phyloP scores from a whole-genome alignment of 179 eudicot species.

The Beta macrorhiza region DNA sequence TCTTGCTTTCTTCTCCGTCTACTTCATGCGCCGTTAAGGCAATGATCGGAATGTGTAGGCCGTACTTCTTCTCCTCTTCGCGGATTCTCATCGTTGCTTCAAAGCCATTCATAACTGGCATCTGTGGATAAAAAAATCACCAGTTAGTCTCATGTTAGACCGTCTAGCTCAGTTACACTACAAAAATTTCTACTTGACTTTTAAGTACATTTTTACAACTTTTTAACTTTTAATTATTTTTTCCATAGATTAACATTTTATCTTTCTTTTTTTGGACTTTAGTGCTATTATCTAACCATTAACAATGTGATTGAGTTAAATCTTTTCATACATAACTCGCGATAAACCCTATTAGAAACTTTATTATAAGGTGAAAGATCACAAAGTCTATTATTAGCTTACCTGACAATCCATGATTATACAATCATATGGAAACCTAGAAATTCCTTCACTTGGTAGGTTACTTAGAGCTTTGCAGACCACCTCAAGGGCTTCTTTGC shows the following conservation, averaged over 20 bases:
- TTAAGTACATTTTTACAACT: too few relatives aligned
- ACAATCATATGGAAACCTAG: slow-evolving; percentile 30
- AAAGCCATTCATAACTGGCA: slow-evolving; percentile 76
- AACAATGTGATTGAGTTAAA: too few relatives aligned
- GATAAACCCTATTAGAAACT: background rate
- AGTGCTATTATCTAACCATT: too few relatives aligned
- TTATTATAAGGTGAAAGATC: background rate
- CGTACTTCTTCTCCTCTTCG: slow-evolving; percentile 48
- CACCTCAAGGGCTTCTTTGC: slow-evolving; percentile 31
- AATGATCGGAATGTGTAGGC: slow-evolving; percentile 63
- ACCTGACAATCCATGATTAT: slow-evolving; percentile 87
- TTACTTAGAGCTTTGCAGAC: slow-evolving; percentile 18
- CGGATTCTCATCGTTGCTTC: slow-evolving; percentile 69
- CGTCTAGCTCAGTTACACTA: too few relatives aligned
- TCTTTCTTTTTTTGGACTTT: too few relatives aligned
- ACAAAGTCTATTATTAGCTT: background rate
- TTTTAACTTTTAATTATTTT: too few relatives aligned
- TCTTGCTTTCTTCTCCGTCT: slow-evolving; percentile 39
- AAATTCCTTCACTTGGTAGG: slow-evolving; percentile 2
- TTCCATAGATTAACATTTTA: too few relatives aligned
- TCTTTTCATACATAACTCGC: too few relatives aligned
- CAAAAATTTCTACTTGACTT: too few relatives aligned
- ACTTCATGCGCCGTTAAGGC: slow-evolving; percentile 67
- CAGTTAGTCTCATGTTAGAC: background rate
- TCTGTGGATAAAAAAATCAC: slow-evolving; percentile 30